A percentile compares a stretch with the other conserved stretches of the same genome.
Evolutionary conservation across 257 asterid genomes (phyloP).

Genomic region (Nicotiana sylvestris): DNA sequence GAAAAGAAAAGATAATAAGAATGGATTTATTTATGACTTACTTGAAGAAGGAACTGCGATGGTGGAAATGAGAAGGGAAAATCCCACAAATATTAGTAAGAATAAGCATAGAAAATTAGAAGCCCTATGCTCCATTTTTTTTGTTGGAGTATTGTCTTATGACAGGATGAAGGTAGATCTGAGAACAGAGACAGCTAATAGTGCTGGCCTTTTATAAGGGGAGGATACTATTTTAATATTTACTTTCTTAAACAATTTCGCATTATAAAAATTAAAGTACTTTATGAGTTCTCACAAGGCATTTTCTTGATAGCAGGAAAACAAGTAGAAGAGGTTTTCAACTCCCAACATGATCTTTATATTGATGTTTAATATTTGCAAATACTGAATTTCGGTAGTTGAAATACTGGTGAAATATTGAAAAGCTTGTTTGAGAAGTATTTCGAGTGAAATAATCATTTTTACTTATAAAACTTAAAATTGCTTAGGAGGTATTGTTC

Average conservation of each 20-base stretch:
- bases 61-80: slow-evolving; percentile 19
- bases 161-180: not conserved
- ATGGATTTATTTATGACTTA: slow-evolving; percentile 5
- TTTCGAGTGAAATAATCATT: no score
- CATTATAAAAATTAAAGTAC: no score
- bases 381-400: no score
- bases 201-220: not conserved
- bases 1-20: no score
- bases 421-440: no score
- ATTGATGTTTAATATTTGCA: no score
- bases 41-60: slow-evolving; percentile 45
- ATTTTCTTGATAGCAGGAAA: not conserved
- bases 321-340: not conserved
- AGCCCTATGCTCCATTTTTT: slow-evolving; percentile 15
- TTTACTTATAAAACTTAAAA: no score
- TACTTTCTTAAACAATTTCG: no score
- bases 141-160: not conserved
- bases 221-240: not conserved
- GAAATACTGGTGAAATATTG: no score
- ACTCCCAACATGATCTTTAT: not conserved
- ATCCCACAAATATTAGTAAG: slow-evolving; percentile 18
- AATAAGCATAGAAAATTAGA: slow-evolving; percentile 2
- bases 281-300: not conserved
- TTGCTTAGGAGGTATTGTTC: no score
- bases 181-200: not conserved